A percentile compares a stretch with the other conserved stretches of the same genome.
Evolutionary conservation across 148 eudicot species (phyloP).

Genomic region (Gaultheria prostrata): DNA sequence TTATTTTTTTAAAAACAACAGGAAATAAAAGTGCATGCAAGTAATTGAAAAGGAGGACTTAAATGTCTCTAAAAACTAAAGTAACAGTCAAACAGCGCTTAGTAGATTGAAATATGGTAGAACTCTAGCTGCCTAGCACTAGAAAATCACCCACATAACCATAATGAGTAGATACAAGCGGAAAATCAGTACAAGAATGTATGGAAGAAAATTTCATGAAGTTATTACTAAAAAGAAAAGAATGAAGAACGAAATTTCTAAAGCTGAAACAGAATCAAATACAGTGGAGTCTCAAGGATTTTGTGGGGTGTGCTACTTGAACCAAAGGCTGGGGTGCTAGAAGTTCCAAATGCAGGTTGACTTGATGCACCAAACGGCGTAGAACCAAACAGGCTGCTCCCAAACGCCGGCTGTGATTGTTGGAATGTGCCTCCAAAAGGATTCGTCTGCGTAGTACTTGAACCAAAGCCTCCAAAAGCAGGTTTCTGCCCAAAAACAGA

Average conservation of each 20-base stretch:
- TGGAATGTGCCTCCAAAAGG: slow-evolving; percentile 88
- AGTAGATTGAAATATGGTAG: neutral
- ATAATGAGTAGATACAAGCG: slow-evolving; percentile 4
- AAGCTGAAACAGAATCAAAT: neutral
- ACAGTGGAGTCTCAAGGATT: neutral
- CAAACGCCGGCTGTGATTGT: slow-evolving; percentile 89
- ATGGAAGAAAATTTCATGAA: neutral
- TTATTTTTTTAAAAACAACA: neutral
- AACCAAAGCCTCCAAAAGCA: slow-evolving; percentile 83
- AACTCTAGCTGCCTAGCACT: neutral
- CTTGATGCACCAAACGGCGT: slow-evolving; percentile 74
- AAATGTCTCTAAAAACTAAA: neutral
- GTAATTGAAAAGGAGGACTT: neutral
- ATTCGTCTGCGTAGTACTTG: slow-evolving; percentile 57
- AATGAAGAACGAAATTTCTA: neutral
- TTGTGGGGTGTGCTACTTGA: slow-evolving; percentile 43
- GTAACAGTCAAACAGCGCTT: neutral
- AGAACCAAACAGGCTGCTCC: slow-evolving; percentile 69
- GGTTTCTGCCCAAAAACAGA: slow-evolving; percentile 83
- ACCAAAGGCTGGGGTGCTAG: slow-evolving; percentile 65
- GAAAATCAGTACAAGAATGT: neutral
- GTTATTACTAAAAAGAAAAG: neutral
- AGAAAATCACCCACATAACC: neutral
- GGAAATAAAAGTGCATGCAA: neutral
- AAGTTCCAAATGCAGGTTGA: slow-evolving; percentile 76